Percentiles rank a stretch among this genome's conserved stretches.
Conservation (phyloP, 176 grass and related monocot species). For the Metroxylon sagu region DNA sequence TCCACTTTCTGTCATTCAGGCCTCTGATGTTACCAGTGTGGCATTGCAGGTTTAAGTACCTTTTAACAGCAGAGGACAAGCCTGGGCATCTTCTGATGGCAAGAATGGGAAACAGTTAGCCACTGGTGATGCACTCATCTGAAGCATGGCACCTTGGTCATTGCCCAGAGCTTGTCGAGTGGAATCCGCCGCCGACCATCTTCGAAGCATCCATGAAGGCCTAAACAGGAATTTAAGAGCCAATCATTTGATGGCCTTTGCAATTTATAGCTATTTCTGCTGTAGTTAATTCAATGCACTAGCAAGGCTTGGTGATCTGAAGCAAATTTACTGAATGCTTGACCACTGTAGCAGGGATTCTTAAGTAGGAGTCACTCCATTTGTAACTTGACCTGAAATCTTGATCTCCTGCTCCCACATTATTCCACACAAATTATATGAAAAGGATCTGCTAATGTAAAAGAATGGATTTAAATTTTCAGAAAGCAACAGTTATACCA, state of each 20-base stretch:
- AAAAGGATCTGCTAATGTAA: too few species aligned
- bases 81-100: constrained; percentile 90
- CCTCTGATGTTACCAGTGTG: constrained; percentile 81
- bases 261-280: constrained; percentile 7
- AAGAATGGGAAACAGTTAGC: constrained; percentile 72
- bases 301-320: too few species aligned
- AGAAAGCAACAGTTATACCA: too few species aligned
- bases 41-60: constrained; percentile 76
- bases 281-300: too few species aligned
- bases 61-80: constrained; percentile 68
- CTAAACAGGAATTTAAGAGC: constrained; percentile 95
- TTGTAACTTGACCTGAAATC: too few species aligned
- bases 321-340: too few species aligned
- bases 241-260: constrained; percentile 61
- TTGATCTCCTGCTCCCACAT: too few species aligned
- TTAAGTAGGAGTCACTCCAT: too few species aligned
- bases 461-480: too few species aligned
- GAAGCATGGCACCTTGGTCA: constrained; percentile 80
- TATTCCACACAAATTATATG: too few species aligned
- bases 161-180: constrained; percentile 72
- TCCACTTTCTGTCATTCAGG: constrained; percentile 90
- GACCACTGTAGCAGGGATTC: too few species aligned
- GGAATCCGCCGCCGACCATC: constrained; percentile 75
- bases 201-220: constrained; percentile 92
- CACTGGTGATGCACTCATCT: constrained; percentile 80